Evolutionary conservation across 1,284 basidiomycete species (phyloP), one percentile per base, ranked within the genome.

Genomic region (Cutaneotrichosporon dermatis): DNA sequence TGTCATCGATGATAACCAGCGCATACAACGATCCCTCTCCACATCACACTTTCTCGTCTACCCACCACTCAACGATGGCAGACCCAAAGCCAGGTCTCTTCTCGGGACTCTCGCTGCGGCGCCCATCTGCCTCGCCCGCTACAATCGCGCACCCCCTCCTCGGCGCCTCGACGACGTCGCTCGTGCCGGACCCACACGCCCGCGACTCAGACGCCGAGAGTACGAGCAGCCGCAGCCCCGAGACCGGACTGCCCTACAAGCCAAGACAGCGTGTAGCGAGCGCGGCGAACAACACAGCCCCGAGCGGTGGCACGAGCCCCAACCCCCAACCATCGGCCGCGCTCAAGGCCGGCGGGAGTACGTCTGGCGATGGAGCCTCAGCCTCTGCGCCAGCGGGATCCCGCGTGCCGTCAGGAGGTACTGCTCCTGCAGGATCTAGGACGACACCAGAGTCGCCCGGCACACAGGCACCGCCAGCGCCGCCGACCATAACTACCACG

Each of bases 61-160:
- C 8, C 13, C 6, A 25, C 25, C 25, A 25, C 25, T 13, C 15
- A 46, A 33, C 16, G 16, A 64, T 62, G 63, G 60, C 58, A 34
- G 51, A 46, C 57, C 62, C 55, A 9, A 66, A 67, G 56, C 35
- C 53, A 25, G 66, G 69, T 25, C 61, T 76, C 16, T 73, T 76
- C 65, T 70, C 74, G 3, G 67, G 69, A 13, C 66, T 74, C 13
- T 67, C 67, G 15, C 59, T 73, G 5, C 69, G 71, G 12, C 60
- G 72, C 51, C 50, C 40, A 5, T 35, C 50, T 41, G 37, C 33
- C 15, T 48, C 66, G 9, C 53, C 53, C 12, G 73, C 72, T 42
- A 58, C 69, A 33, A 66, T 76, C 16, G 64, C 73, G 4, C 74
- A 76, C 59, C 74, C 74, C 4, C 66, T 76, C 2, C 65, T 76